Percentiles rank a stretch among this genome's conserved stretches.
phyloP scores from a whole-genome alignment of 257 asterid genomes.

The Linderniella brevidens region DNA sequence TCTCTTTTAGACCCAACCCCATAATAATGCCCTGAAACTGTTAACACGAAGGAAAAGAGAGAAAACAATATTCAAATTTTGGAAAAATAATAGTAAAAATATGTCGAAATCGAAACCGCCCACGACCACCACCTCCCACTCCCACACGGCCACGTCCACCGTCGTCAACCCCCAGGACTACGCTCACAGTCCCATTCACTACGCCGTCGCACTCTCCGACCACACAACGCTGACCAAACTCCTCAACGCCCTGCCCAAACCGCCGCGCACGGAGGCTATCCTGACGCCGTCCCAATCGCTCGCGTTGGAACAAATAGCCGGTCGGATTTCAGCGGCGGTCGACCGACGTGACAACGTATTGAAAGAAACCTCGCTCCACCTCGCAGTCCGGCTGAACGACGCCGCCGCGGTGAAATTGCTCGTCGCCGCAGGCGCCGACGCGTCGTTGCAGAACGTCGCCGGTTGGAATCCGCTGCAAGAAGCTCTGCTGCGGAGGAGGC shows the following conservation, averaged over 20 bases:
- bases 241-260: constrained; percentile 40
- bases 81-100: too few species aligned
- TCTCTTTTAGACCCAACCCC: too few species aligned
- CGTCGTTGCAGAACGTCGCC: constrained; percentile 73
- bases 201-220: constrained; percentile 61
- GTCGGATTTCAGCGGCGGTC: constrained; percentile 42
- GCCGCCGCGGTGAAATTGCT: constrained; percentile 41
- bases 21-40: too few species aligned
- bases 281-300: constrained; percentile 53
- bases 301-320: constrained; percentile 47
- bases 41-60: too few species aligned
- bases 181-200: constrained; percentile 66
- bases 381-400: constrained; percentile 81
- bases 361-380: constrained; percentile 79
- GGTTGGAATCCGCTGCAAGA: constrained; percentile 95
- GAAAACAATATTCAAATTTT: too few species aligned
- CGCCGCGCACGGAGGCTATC: constrained; percentile 29
- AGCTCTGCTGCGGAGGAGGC: constrained; percentile 63
- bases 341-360: constrained; percentile 74
- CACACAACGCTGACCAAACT: constrained; percentile 41
- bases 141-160: constrained; percentile 26
- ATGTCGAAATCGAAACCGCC: too few species aligned
- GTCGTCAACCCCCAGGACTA: constrained; percentile 51
- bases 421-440: constrained; percentile 70
- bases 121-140: constrained; percentile 22